Percentiles rank a stretch among this genome's conserved stretches.
Conservation (phyloP, 352 stramenopile genomes). For the Phytopythium chamaehyphon region DNA sequence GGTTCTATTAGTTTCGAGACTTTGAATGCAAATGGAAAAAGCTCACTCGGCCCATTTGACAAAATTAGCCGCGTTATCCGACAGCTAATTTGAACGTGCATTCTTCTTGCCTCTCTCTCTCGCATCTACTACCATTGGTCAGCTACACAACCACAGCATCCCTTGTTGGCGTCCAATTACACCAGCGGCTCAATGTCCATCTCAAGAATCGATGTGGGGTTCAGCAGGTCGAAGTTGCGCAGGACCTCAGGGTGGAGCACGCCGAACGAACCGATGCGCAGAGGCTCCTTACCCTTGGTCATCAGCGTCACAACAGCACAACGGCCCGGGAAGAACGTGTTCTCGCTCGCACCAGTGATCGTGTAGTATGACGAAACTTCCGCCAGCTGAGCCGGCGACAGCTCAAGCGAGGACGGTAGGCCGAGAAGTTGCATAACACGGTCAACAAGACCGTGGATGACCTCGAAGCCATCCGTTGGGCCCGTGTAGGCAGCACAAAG, state of each 20-base stretch:
- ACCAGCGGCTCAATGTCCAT: conserved; percentile 98
- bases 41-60: no score
- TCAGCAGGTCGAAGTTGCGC: conserved; percentile 96
- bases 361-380: conserved; percentile 83
- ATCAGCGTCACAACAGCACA: conserved; percentile 94
- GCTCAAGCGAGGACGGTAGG: conserved; percentile 76
- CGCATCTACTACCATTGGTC: no score
- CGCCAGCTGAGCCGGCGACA: conserved; percentile 41
- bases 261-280: conserved; percentile 94
- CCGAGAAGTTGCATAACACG: conserved; percentile 98
- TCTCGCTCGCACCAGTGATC: conserved; percentile 53
- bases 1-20: neutral
- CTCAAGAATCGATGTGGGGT: conserved; percentile 96
- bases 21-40: no score
- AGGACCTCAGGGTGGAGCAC: conserved; percentile 98
- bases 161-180: conserved; percentile 33
- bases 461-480: conserved; percentile 97
- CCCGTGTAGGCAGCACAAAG: conserved; percentile 97
- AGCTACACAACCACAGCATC: neutral
- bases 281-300: conserved; percentile 54
- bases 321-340: conserved; percentile 95
- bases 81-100: no score
- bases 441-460: conserved; percentile 99
- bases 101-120: no score
- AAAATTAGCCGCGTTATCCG: no score